These are phyloP conservation scores for Daldinia childiae DNA, from an alignment of 495 filamentous ascomycete species.

Conservation along the genomic window DNA sequence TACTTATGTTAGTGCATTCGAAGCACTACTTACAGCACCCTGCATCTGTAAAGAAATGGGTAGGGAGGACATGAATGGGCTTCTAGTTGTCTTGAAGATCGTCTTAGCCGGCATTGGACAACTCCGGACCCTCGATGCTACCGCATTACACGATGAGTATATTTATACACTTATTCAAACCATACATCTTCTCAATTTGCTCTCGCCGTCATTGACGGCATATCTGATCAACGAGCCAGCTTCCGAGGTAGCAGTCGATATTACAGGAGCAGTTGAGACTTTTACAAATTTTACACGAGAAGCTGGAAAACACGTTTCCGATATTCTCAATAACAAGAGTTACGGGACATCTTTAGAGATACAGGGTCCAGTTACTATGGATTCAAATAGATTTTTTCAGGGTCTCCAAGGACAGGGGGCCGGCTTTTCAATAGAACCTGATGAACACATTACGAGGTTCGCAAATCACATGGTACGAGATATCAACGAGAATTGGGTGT, in stretches of 20 bases:
- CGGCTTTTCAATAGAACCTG: not conserved
- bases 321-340: conserved; percentile 7
- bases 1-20: conserved; percentile 50
- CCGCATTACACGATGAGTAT: conserved; percentile 23
- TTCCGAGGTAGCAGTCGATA: conserved; percentile 20
- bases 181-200: conserved; percentile 36
- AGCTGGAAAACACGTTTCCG: conserved; percentile 29
- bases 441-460: conserved; percentile 45
- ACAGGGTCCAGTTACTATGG: conserved; percentile 6
- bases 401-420: conserved; percentile 8
- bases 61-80: conserved; percentile 38
- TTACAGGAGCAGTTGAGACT: conserved; percentile 14
- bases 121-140: conserved; percentile 14
- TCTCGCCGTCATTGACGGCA: conserved; percentile 40
- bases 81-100: conserved; percentile 30
- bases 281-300: conserved; percentile 39
- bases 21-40: conserved; percentile 27
- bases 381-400: conserved; percentile 29
- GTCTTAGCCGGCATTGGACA: conserved; percentile 24
- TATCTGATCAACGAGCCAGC: conserved; percentile 41
- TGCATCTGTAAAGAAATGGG: conserved; percentile 45
- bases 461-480: conserved; percentile 49
- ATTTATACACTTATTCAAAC: conserved; percentile 27
- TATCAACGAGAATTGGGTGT: conserved; percentile 52
- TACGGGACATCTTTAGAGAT: not conserved